Base-by-base conservation (phyloP, 23 red algal genomes). In the Gracilaria vermiculophylla region DNA sequence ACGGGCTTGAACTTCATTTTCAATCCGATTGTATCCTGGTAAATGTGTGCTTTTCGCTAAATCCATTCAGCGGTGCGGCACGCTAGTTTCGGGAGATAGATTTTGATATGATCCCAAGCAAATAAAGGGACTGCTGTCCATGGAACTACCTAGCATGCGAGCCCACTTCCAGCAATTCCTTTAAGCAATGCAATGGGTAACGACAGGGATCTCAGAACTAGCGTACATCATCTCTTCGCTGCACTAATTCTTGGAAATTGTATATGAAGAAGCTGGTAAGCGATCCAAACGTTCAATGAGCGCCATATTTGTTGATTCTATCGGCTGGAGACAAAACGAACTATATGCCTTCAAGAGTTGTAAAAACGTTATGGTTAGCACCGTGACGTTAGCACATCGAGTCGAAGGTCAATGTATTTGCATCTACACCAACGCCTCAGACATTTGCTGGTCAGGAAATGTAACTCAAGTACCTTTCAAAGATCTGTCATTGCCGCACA, bases 21-120 rank as follows among this genome's bases (percentile, higher is more conserved):
- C 5, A 5, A 51, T 67, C 41, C 60, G 62, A 2, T 1, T 84
- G 3, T 60, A 84, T n/a, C 58, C 80, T n/a, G 54, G 23, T 4
- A 84, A 84, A n/a, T 11, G 80, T n/a, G 47, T 49, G 1, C 36
- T 84, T 0, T 84, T 84, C 37, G 7, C 62, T 3, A 84, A 7
- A 1, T 33, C n/a, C 8, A 54, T 47, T 39, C 0, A 42, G 23
- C 70, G 80, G 56, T 64, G 58, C 3, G 80, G 80, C 28, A 17
- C 58, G 31, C 16, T 84, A 0, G 50, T 84, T 35, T 32, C 0
- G 1, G 43, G 37, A 12, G 55, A n/a, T 6, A 57, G 54, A 13
- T 28, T 83, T 8, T 28, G 75, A 4, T 47, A 48, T 24, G 60
- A 83, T 20, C 52, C 79, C 4, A 5, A 5, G 5, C 0, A 53